phyloP scores from a whole-genome alignment of 2,329 filamentous ascomycete species.

The Epichloe amarillans region DNA sequence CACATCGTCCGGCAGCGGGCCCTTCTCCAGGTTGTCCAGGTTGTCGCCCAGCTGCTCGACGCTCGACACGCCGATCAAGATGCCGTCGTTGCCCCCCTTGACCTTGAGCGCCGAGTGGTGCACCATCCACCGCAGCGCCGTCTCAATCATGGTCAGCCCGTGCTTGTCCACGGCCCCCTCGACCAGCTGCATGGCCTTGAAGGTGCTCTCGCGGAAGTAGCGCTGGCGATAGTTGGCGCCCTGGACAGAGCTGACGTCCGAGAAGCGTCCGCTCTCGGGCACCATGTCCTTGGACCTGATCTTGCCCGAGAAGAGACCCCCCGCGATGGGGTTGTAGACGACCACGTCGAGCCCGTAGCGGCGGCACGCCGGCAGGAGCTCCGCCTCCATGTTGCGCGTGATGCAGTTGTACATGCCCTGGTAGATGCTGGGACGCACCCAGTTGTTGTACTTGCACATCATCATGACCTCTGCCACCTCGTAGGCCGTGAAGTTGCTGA shows the following conservation, averaged over 20 bases:
- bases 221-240: conserved; percentile 49
- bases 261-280: conserved; percentile 58
- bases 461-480: conserved; percentile 79
- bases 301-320: conserved; percentile 74
- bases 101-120: conserved; percentile 53
- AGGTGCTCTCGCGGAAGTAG: conserved; percentile 57
- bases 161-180: conserved; percentile 56
- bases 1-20: conserved; percentile 64
- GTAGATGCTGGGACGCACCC: conserved; percentile 74
- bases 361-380: conserved; percentile 59
- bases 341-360: conserved; percentile 70
- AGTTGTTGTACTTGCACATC: conserved; percentile 64
- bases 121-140: conserved; percentile 57
- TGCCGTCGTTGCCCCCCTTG: conserved; percentile 40
- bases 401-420: conserved; percentile 83
- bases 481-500: conserved; percentile 77
- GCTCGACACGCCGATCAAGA: conserved; percentile 47
- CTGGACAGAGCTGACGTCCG: conserved; percentile 34
- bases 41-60: conserved; percentile 44
- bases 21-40: conserved; percentile 47
- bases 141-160: conserved; percentile 56
- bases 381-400: conserved; percentile 60
- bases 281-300: conserved; percentile 52
- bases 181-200: conserved; percentile 52
- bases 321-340: conserved; percentile 71